Evolutionary conservation across 1,284 basidiomycete genomes (phyloP).

Genomic region (Sporisorium scitamineum): DNA sequence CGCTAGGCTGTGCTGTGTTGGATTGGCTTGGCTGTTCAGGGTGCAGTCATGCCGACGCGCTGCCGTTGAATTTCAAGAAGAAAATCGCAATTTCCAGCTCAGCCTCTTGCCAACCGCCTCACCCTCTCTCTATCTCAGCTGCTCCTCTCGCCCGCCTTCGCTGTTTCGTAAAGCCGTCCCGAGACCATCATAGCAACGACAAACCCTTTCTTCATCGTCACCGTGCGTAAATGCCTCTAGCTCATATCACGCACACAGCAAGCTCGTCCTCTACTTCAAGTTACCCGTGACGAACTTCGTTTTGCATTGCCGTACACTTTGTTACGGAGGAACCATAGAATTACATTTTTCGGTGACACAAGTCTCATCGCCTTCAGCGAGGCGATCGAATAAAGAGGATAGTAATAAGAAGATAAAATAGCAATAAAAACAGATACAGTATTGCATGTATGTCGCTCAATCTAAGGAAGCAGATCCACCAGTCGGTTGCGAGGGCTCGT

Average conservation of each 20-base stretch:
- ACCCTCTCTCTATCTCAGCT: conserved; percentile 3
- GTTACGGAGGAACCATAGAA: not conserved
- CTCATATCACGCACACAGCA: not conserved
- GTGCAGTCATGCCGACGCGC: conserved; percentile 15
- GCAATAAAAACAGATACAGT: not conserved
- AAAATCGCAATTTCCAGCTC: conserved; percentile 12
- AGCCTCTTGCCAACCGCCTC: conserved; percentile 1
- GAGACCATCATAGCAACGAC: not conserved
- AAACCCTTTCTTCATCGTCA: not conserved
- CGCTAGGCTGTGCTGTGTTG: not conserved
- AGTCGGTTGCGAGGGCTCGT: conserved; percentile 29
- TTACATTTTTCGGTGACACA: conserved; percentile 1
- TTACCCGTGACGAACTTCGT: not conserved
- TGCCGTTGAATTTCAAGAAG: conserved; percentile 13
- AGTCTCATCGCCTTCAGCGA: not conserved
- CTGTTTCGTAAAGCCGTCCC: no score
- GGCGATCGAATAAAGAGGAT: not conserved
- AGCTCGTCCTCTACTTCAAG: not conserved
- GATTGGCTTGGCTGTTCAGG: conserved; percentile 1
- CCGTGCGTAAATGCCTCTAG: not conserved
- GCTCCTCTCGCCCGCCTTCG: not conserved
- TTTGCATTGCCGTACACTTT: not conserved
- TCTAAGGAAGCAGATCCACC: conserved; percentile 29
- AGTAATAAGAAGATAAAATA: not conserved
- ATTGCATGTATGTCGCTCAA: not conserved